phyloP scores from a whole-genome alignment of 805 yeast genomes.

The Metschnikowia shivogae region DNA sequence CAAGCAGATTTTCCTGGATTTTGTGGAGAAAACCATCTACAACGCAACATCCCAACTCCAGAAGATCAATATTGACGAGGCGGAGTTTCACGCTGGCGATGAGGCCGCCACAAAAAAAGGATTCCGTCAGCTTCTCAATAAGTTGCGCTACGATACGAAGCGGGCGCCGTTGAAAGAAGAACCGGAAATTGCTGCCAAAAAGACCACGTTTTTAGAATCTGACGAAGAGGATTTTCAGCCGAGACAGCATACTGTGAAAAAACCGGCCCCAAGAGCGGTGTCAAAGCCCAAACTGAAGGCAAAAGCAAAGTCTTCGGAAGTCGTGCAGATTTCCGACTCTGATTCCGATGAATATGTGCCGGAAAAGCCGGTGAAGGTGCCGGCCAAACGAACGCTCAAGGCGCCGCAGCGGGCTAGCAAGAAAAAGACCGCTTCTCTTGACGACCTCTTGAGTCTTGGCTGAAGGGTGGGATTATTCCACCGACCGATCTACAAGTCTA shows the following conservation, averaged over 20 bases:
- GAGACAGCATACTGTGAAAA: background rate
- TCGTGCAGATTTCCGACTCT: background rate
- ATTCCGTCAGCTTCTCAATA: constrained; percentile 16
- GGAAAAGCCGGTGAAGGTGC: background rate
- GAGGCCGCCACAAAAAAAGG: constrained; percentile 16
- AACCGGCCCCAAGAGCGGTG: background rate
- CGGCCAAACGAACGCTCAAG: background rate
- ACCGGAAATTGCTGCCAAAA: background rate
- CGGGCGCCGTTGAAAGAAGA: constrained; percentile 6
- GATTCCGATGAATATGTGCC: constrained; percentile 1
- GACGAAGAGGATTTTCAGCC: constrained; percentile 1
- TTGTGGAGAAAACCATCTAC: constrained; percentile 52
- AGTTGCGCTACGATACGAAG: constrained; percentile 13
- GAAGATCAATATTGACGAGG: constrained; percentile 40
- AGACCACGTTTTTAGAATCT: background rate
- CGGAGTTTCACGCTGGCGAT: constrained; percentile 29
- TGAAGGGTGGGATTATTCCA: background rate
- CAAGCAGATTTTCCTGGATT: constrained; percentile 62
- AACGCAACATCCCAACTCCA: constrained; percentile 49
- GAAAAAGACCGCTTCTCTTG: constrained; percentile 6
- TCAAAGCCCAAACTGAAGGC: background rate
- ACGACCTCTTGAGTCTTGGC: constrained; percentile 15
- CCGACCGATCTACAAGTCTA: background rate
- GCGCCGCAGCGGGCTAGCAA: constrained; percentile 4
- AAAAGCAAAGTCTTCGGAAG: background rate